Evolutionary conservation across 1,284 basidiomycete genomes (phyloP), one percentile per base, ranked within the genome.

Genomic region (Rhodotorula sp.): DNA sequence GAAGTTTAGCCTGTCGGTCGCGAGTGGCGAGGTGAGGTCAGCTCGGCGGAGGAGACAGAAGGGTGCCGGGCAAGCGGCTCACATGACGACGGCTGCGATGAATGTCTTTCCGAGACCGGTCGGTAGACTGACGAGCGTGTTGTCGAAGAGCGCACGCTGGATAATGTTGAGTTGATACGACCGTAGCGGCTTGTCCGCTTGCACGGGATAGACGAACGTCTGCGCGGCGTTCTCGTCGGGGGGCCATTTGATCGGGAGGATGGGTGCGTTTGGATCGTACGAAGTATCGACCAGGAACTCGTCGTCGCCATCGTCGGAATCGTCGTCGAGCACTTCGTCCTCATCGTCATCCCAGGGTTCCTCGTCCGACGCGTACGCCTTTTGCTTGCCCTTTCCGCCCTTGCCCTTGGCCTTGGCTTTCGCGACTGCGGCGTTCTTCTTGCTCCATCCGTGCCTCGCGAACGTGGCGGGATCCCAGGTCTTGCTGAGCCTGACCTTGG

Each of bases 51-150:
- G 20, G 24, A 44, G 51, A 44, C 22, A 15, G 10, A n/a, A 15
- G 24, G 20, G 42, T 44, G 33, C 20, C 37, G 37, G 37, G 37
- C 18, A 51, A 55, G n/a, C 15, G 29, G 63, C 71, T 30, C 22
- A 79, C 91, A 99, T 98, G 29, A 99, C 87, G 1, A 94, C 93
- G 2, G 95, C 95, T 2, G 96, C 96, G 70, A 99, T 91, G 78
- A 99, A 99, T 0, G 96, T 99, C 83, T 99, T 99, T 29, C 96
- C 96, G 10, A 99, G 83, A 69, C 96, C 96, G 0, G 96, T 99
- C 0, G 96, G 96, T 18, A 99, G 83, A 1, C 94, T 91, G 30
- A 98, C 95, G 6, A 99, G 86, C 4, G 93, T 93, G 78, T 99
- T 99, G 62, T 97, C 91, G 77, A 91, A 94, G 44, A 99, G 85